A percentile compares a stretch with the other conserved stretches of the same genome.
These are phyloP conservation scores for Spergularia marina DNA, from an alignment of 148 eudicot species.

Conservation along the genomic window DNA sequence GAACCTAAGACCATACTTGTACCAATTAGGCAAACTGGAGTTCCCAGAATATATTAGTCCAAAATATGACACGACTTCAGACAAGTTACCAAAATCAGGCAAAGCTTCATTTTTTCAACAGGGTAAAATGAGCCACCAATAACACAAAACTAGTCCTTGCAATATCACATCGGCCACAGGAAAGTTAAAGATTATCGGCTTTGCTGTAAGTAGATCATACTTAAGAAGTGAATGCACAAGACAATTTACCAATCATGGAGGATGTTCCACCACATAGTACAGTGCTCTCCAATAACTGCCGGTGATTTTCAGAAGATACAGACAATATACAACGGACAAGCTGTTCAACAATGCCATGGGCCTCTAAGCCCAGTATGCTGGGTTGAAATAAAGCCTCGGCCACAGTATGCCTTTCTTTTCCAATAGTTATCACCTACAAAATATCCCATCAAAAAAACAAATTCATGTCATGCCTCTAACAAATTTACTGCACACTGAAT, in stretches of 20 bases:
- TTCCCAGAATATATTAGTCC: background rate
- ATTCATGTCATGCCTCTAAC: background rate
- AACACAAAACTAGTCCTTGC: background rate
- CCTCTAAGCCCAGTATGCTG: slow-evolving; percentile 71
- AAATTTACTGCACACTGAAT: background rate
- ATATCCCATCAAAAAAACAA: background rate
- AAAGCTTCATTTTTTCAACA: background rate
- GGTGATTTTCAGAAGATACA: slow-evolving; percentile 89
- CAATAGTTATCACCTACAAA: slow-evolving; percentile 72
- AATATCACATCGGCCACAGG: background rate
- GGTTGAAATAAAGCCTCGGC: slow-evolving; percentile 98
- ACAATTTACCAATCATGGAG: slow-evolving; percentile 62
- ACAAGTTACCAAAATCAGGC: background rate
- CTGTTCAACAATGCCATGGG: slow-evolving; percentile 95
- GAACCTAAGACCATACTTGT: too few relatives aligned
- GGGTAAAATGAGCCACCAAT: too few relatives aligned
- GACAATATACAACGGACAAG: slow-evolving; percentile 84
- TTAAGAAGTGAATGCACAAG: background rate
- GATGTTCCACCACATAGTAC: slow-evolving; percentile 91
- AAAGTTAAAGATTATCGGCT: background rate
- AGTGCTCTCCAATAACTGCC: slow-evolving; percentile 89
- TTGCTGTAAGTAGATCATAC: background rate
- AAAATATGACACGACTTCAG: background rate
- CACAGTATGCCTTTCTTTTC: slow-evolving; percentile 71
- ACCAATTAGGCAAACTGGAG: background rate